Conservation (phyloP, 306 rosid species). For the Mucuna pruriens region DNA sequence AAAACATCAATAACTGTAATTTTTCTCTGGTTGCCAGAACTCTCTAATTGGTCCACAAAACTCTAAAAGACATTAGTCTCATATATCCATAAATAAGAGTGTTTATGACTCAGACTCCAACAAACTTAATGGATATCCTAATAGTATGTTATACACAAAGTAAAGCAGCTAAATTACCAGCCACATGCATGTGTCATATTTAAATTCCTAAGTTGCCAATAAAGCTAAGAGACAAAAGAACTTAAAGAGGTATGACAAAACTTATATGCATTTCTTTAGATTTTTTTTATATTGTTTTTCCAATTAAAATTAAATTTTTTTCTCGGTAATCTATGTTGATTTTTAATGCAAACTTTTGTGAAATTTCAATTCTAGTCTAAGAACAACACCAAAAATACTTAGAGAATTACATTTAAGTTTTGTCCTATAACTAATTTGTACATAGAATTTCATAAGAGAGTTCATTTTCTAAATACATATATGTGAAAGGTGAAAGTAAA, state of each 20-base stretch:
- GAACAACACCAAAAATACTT: neutral
- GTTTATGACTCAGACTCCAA: slow-evolving; percentile 53
- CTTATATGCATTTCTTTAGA: neutral
- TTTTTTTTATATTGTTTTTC: neutral
- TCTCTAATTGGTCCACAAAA: slow-evolving; percentile 1
- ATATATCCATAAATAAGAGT: slow-evolving; percentile 1
- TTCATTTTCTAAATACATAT: neutral
- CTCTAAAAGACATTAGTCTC: neutral
- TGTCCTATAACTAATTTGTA: neutral
- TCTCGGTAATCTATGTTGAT: neutral
- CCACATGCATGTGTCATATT: neutral
- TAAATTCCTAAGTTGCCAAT: slow-evolving; percentile 9
- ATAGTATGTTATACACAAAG: slow-evolving; percentile 8
- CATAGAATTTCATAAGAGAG: neutral
- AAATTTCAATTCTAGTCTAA: neutral
- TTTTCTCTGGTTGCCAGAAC: neutral
- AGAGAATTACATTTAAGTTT: neutral
- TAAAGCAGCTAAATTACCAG: slow-evolving; percentile 12
- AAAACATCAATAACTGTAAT: neutral
- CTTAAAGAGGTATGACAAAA: neutral
- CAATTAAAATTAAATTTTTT: neutral
- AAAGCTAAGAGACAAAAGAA: slow-evolving; percentile 4
- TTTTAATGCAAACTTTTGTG: neutral
- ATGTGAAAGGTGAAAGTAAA: neutral
- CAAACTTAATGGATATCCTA: slow-evolving; percentile 18